Base-by-base conservation (phyloP, 768 basidiomycete species). In the Tricholoma sp. region DNA sequence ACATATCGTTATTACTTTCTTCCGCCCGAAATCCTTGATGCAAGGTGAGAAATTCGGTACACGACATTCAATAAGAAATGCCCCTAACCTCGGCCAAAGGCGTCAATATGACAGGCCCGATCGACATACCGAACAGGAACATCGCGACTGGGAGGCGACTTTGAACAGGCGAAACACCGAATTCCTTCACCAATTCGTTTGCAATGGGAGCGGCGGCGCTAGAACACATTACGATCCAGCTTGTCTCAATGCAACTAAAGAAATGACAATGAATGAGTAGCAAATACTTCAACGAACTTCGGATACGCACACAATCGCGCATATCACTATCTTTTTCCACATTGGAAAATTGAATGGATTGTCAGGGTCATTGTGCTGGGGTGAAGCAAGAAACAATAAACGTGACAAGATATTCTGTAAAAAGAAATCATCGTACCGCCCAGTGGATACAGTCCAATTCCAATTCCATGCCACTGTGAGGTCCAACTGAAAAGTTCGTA, bases 281-380 rank as follows among this genome's bases (percentile, higher is more conserved):
- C 8, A 32, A 35, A 37, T 11, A 50, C 29, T n/a, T n/a, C n/a
- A n/a, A 37, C 11, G 5, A 5, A 37, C 35, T 37, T 11, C 11
- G 11, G n/a, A 37, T 29, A 57, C 60, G 53, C 45, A 65, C 64
- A 63, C 29, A 9, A 65, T 45, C 9, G 29, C 34, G 24, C 62
- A 63, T 22, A 65, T 65, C 60, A 65, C 56, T 7, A 43, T 12
- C 29, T 65, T 65, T 39, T 50, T 63, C 62, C 62, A 63, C 1
- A 51, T 34, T 14, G 64, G 62, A 59, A 57, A 65, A 37, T 65
- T 63, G 49, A 60, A 65, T n/a, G 62, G 62, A 34, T 65, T 65
- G 41, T 60, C 61, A 49, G 60, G 41, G 34, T 65, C 64, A 43
- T 62, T 57, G 51, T 58, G 45, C 64, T 65, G 29, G 18, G 8